Conservation (phyloP, 2,329 filamentous ascomycete species). For the Ramularia endophylla region DNA sequence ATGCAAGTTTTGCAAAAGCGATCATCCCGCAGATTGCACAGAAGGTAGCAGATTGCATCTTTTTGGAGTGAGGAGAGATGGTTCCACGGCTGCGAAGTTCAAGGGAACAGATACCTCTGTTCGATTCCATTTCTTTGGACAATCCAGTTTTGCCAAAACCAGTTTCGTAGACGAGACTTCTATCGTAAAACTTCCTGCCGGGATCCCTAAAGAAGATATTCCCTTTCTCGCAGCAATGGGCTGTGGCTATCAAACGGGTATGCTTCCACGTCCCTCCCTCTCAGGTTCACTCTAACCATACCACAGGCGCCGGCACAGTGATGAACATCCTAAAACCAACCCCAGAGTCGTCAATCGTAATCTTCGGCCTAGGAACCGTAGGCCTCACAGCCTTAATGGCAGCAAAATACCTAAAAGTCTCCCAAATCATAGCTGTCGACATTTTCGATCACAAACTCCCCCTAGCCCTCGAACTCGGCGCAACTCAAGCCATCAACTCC, state of each 20-base stretch:
- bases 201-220: conserved; percentile 7
- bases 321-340: conserved; percentile 17
- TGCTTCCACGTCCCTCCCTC: not conserved
- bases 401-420: conserved; percentile 13
- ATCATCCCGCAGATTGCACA: conserved; percentile 13
- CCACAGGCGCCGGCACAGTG: conserved; percentile 12
- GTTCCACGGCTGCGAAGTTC: conserved; percentile 9
- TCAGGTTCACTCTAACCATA: not conserved
- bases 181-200: conserved; percentile 12
- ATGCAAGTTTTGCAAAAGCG: conserved; percentile 13
- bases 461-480: conserved; percentile 13
- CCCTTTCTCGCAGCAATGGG: conserved; percentile 15
- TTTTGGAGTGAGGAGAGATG: conserved; percentile 11
- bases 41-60: conserved; percentile 12
- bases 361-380: conserved; percentile 18
- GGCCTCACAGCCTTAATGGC: conserved; percentile 19
- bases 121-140: conserved; percentile 17
- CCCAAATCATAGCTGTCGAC: conserved; percentile 20
- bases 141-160: conserved; percentile 10
- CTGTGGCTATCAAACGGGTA: conserved; percentile 18
- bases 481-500: conserved; percentile 15
- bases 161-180: conserved; percentile 16
- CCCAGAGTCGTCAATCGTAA: conserved; percentile 9
- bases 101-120: conserved; percentile 11
- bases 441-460: conserved; percentile 17